Percentiles rank a stretch among this genome's conserved stretches.
These are phyloP conservation scores for Pichia thaimueangensis DNA, from an alignment of 805 yeast genomes.

Conservation along the genomic window DNA sequence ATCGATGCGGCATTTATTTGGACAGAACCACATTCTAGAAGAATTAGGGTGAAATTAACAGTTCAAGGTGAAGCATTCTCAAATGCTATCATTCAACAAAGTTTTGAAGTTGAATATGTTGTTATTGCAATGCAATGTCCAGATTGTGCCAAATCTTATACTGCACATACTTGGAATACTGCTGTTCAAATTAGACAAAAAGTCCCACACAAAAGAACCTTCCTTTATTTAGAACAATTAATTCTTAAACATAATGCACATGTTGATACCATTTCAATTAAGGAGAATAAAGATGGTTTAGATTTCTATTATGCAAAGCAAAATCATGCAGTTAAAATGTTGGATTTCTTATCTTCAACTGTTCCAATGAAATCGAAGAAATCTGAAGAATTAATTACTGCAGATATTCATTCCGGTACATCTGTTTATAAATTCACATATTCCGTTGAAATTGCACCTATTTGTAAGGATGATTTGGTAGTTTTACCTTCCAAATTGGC, in stretches of 20 bases:
- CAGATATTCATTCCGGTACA: conserved; percentile 86
- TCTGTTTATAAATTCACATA: conserved; percentile 85
- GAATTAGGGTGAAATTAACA: conserved; percentile 83
- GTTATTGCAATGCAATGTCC: conserved; percentile 97
- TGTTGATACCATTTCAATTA: conserved; percentile 85
- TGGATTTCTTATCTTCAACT: conserved; percentile 79
- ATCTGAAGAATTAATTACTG: conserved; percentile 86
- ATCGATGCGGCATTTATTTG: conserved; percentile 93
- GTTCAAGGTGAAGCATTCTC: conserved; percentile 96
- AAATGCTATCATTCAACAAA: conserved; percentile 87
- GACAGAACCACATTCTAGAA: conserved; percentile 99
- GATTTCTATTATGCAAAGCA: conserved; percentile 87
- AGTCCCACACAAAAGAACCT: conserved; percentile 94
- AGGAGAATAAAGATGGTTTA: conserved; percentile 88
- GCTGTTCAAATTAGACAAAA: conserved; percentile 96
- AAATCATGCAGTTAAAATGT: conserved; percentile 90
- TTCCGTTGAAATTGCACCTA: conserved; percentile 91
- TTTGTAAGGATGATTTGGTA: conserved; percentile 94
- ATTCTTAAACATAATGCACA: conserved; percentile 91
- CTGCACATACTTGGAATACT: conserved; percentile 98
- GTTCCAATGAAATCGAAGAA: conserved; percentile 78
- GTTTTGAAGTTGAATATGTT: conserved; percentile 88
- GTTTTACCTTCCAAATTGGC: conserved; percentile 87
- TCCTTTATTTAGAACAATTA: conserved; percentile 90
- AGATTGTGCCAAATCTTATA: conserved; percentile 95